Conservation (phyloP, 306 rosid genomes). For the Acacia crassicarpa region DNA sequence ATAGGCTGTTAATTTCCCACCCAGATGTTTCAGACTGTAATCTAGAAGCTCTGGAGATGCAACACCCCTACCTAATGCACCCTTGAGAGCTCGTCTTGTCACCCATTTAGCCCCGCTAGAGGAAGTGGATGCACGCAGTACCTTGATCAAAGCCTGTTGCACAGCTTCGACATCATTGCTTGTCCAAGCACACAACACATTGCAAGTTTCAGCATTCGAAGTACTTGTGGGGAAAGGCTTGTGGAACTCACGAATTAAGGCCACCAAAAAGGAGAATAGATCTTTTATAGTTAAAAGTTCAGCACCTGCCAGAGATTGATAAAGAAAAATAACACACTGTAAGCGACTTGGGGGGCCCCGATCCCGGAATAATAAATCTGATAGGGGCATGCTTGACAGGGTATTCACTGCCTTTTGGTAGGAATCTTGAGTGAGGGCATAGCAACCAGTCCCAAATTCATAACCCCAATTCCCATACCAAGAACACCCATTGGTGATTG, state of each 20-base stretch:
- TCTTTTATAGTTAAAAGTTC: constrained; percentile 56
- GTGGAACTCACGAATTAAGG: constrained; percentile 26
- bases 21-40: constrained; percentile 57
- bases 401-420: constrained; percentile 55
- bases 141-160: constrained; percentile 55
- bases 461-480: constrained; percentile 88
- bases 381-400: constrained; percentile 43
- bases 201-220: constrained; percentile 19
- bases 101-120: constrained; percentile 49
- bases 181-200: constrained; percentile 50
- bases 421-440: constrained; percentile 60
- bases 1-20: constrained; percentile 48
- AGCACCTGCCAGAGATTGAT: constrained; percentile 51
- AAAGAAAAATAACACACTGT: constrained; percentile 55
- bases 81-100: constrained; percentile 54
- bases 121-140: constrained; percentile 46
- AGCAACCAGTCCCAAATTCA: constrained; percentile 69
- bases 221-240: constrained; percentile 22
- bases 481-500: constrained; percentile 49
- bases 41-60: constrained; percentile 65
- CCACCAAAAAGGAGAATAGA: constrained; percentile 53
- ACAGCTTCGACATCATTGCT: constrained; percentile 56
- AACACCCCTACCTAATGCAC: constrained; percentile 45
- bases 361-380: constrained; percentile 45
- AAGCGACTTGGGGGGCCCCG: constrained; percentile 45